These are phyloP conservation scores for Plasmodium sp. DNA, from an alignment of 169 alveolate species.

Conservation along the genomic window DNA sequence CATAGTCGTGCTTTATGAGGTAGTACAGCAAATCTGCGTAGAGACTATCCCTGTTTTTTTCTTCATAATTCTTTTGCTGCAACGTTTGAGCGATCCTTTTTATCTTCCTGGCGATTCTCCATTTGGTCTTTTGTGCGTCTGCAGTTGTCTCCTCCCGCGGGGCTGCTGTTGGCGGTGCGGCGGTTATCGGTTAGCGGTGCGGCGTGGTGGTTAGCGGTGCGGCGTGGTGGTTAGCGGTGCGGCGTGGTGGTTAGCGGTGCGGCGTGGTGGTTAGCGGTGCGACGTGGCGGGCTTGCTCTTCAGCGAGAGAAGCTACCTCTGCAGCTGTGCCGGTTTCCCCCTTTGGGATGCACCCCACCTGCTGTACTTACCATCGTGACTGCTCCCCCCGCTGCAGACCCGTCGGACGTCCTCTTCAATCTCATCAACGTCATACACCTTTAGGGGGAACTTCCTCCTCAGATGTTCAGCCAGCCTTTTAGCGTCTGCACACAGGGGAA, in stretches of 20 bases:
- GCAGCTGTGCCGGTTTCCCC: neutral
- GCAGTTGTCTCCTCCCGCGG: neutral
- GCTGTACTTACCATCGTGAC: neutral
- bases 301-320: neutral
- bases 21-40: constrained; percentile 39
- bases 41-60: neutral
- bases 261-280: too few relatives aligned
- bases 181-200: too few relatives aligned
- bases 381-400: constrained; percentile 1
- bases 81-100: constrained; percentile 9
- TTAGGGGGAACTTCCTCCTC: constrained; percentile 23
- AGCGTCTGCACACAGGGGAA: neutral
- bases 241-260: neutral
- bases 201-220: too few relatives aligned
- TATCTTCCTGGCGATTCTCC: constrained; percentile 2
- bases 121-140: neutral
- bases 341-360: neutral
- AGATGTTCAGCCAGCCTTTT: constrained; percentile 22
- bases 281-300: neutral
- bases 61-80: neutral
- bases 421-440: constrained; percentile 28
- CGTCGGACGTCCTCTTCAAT: constrained; percentile 15
- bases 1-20: constrained; percentile 56
- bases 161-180: neutral
- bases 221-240: too few relatives aligned